Base-by-base conservation (phyloP, 1,139 yeast genomes). In the Yamadazyma diddensiae region DNA sequence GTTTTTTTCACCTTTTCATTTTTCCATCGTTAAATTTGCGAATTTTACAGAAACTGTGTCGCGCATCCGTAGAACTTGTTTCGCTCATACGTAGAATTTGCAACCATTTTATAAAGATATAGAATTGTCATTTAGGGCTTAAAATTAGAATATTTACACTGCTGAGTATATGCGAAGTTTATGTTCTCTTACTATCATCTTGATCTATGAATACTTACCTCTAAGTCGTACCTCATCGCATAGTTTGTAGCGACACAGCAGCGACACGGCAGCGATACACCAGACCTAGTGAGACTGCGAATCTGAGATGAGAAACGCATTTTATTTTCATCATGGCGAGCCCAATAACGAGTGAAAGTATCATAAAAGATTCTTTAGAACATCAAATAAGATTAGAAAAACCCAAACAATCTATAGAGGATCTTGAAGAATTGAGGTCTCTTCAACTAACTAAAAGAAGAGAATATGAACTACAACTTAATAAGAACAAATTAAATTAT, bases 401-500 rank as follows among this genome's bases (percentile, higher is more conserved):
- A 51, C 70, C 69, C 7, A 56, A 61, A 28, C 71, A 79, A 36
- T 70, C 77, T 36, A 77, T 87, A 20, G 77, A 79, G 26, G 96
- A 88, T 54, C 55, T 82, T 13, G 95, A 86, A 46, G 97, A 90
- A 55, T 69, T 88, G 21, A 68, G 74, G 28, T 88, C 86, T 40
- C 73, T 63, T 41, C 97, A 87, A 55, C 70, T 83, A 22, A 65
- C 87, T 20, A 87, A 82, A 49, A 62, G 98, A 38, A 72, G 75
- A 30, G 96, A 87, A 46, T 90, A 70, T 52, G 98, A 92, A 57
- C 83, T 82, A 47, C 95, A 90, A 15, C 59, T 92, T 32, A 78
- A 94, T 45, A 72, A 92, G 46, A 90, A 92, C 52, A 64, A 95
- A 38, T 71, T 82, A 24, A 88, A 88, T 49, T 71, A 74, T 47